Conservation (phyloP, 2,329 filamentous ascomycete species). For the Trichoderma polysporum region DNA sequence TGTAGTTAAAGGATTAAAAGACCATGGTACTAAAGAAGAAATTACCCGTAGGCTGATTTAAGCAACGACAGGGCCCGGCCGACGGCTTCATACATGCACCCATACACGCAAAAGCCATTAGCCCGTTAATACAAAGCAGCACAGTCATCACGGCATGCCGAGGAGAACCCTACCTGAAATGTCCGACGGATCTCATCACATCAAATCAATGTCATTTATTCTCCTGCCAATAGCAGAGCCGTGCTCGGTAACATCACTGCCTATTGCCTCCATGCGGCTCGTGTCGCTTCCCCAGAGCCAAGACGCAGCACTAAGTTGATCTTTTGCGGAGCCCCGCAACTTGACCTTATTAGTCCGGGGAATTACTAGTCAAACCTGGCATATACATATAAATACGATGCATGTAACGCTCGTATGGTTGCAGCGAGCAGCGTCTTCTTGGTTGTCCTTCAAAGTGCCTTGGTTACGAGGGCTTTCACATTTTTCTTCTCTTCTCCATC, state of each 20-base stretch:
- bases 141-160: neutral
- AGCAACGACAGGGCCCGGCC: neutral
- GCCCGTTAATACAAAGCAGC: neutral
- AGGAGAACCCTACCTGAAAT: neutral
- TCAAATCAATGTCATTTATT: neutral
- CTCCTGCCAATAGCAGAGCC: neutral
- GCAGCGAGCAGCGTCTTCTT: neutral
- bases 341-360: constrained; percentile 10
- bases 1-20: neutral
- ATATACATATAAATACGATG: constrained; percentile 15
- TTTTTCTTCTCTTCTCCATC: neutral
- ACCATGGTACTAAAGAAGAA: neutral
- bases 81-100: neutral
- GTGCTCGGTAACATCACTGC: neutral
- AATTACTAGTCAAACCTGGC: neutral
- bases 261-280: neutral
- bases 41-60: constrained; percentile 5
- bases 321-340: constrained; percentile 17
- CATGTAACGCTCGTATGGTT: neutral
- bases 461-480: neutral
- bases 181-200: constrained; percentile 5
- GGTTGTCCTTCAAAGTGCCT: neutral
- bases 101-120: neutral
- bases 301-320: neutral
- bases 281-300: constrained; percentile 10